Base-by-base conservation (phyloP, 2,329 filamentous ascomycete species). In the Albifimbria verrucaria region DNA sequence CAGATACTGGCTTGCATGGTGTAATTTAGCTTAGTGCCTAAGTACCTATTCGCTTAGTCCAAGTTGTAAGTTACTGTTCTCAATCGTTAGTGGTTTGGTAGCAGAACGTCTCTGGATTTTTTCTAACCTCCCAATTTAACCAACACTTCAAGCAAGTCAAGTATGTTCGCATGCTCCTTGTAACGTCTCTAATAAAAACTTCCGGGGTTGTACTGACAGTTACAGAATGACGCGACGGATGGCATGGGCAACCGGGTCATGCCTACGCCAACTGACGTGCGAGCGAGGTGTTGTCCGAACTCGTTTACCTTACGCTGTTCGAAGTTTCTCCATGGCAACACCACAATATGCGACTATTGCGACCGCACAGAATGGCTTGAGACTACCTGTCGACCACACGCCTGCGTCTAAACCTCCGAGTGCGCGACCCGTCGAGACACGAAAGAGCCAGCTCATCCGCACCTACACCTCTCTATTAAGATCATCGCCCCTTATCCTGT, bases 381-480 rank as follows among this genome's bases (percentile, higher is more conserved):
- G 22, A 12, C 2, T 48, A 25, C 77, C 77, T 1, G 68, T 73
- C 53, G 72, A 80, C 59, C 78, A 79, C 57, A 70, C 77, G 2
- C 87, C 81, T 74, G 83, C 85, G 0, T 88, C 85, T 1, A 92
- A 97, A 71, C 93, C 92, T 3, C 91, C 90, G 4, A 96, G 90
- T 51, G 88, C 95, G 68, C 90, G 93, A 68, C 88, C 87, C 20
- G 83, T 92, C 46, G 89, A 96, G 68, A 88, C 88, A 65, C 88
- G 93, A 69, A 96, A 97, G 75, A 88, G 92, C 17, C 94, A 99
- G 73, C 80, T 97, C 55, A 79, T 86, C 54, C 86, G 92, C 53
- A 85, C 89, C 63, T 97, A 97, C 74, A 90, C 92, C 49, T 94
- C 92, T 46, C 78, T 96, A 56, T 83, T 97, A 54, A 90, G 90